Base-by-base conservation (phyloP, 768 basidiomycete genomes). In the Macrolepiota dolichaula region DNA sequence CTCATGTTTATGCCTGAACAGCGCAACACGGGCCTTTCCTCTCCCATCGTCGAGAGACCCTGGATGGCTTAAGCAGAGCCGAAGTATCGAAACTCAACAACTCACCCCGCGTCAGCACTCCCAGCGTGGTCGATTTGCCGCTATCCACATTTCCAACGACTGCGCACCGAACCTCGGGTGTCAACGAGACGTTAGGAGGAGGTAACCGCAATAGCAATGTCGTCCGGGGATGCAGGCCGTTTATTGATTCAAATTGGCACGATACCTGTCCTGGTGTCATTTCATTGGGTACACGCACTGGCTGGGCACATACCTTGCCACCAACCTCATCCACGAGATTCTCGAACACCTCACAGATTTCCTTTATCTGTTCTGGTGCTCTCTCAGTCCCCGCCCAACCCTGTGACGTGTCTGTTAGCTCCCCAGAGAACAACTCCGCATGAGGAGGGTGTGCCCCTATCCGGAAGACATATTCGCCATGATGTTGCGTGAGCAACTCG, bases 1-100 rank as follows among this genome's bases (percentile, higher is more conserved):
- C 74, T 99, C 97, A 69, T 99, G 97, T 71, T 98, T 97, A 71
- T 99, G 97, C 57, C 96, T 81, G 74, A 98, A 98, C 7, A 99
- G 77, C 3, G 88, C 87, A 4, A 98, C 90, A 55, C 96, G 90
- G 0, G 91, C 90, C 53, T 85, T 83, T 0, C 89, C 91, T 71
- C 89, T 78, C 27, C 92, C 91, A 68, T 94, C 92, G 67, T 94
- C 92, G 55, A 93, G 76, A 19, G 82, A 81, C 55, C 90, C 89
- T 92, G 35, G 15, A 27, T 0, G 22, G 17, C 17, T 37, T 61
- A 11, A 46, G 40, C 40, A 11, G 38, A 7, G 32, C 29, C 17
- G 40, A 32, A 40, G 53, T 67, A 42, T 38, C 29, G 37, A 35
- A 47, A 42, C 25, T 32, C 71, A 19, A 53, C 13, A 22, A 64